Evolutionary conservation across 306 rosid genomes (phyloP).

Genomic region (Vigna hirtella): DNA sequence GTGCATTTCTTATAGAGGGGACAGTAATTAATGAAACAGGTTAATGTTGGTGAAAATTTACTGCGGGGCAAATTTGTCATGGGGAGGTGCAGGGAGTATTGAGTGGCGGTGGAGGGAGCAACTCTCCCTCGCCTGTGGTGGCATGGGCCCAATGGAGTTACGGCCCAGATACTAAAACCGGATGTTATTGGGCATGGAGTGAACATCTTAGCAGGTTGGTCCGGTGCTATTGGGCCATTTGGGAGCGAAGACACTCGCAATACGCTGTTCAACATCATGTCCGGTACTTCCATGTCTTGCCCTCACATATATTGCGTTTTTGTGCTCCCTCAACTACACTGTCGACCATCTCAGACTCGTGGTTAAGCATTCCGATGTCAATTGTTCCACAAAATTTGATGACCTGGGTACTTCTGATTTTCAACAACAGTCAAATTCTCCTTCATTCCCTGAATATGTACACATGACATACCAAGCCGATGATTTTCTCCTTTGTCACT

Average conservation of each 20-base stretch:
- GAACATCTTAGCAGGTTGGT: constrained; percentile 80
- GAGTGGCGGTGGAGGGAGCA: too few species aligned
- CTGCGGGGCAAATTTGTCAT: too few species aligned
- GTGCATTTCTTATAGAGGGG: too few species aligned
- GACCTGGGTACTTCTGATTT: too few species aligned
- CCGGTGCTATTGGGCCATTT: constrained; percentile 77
- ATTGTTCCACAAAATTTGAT: too few species aligned
- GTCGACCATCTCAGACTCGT: too few species aligned
- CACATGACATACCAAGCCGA: background rate
- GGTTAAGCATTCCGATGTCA: too few species aligned
- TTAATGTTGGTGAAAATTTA: too few species aligned
- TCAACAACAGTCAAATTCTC: background rate
- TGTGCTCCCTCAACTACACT: too few species aligned
- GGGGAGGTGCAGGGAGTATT: too few species aligned
- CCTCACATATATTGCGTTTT: constrained; percentile 58
- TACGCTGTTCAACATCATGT: constrained; percentile 76
- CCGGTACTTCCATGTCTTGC: constrained; percentile 94
- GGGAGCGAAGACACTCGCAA: constrained; percentile 67
- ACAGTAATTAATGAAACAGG: too few species aligned
- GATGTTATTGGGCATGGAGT: constrained; percentile 95
- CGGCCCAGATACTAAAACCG: constrained; percentile 76
- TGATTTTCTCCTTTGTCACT: constrained; percentile 34
- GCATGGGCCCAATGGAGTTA: constrained; percentile 85
- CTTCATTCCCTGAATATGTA: constrained; percentile 4
- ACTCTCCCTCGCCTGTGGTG: constrained; percentile 68